These are phyloP conservation scores for Magnusiomyces magnusii DNA, from an alignment of 1,139 yeast species.

Conservation along the genomic window DNA sequence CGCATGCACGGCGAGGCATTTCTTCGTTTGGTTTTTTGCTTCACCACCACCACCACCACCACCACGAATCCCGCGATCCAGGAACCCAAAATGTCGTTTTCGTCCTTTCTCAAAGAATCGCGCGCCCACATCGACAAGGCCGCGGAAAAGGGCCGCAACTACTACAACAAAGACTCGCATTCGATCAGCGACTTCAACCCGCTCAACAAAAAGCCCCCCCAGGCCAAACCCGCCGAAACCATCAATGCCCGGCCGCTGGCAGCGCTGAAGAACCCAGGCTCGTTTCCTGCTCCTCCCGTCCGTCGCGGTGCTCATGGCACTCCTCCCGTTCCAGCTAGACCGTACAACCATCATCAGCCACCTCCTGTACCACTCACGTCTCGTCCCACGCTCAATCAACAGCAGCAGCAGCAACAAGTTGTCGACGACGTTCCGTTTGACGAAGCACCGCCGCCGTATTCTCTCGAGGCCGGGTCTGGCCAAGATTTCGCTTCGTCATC, in stretches of 20 bases:
- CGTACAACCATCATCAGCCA: too few relatives aligned
- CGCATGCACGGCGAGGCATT: too few relatives aligned
- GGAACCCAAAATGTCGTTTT: not conserved
- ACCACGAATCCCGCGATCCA: not conserved
- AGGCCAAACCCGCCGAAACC: not conserved
- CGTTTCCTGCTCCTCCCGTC: constrained; percentile 52
- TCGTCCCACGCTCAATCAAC: too few relatives aligned
- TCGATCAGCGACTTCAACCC: not conserved
- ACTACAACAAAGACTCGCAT: not conserved
- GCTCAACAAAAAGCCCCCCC: not conserved
- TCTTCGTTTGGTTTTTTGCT: too few relatives aligned
- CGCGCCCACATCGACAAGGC: not conserved
- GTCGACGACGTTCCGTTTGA: not conserved
- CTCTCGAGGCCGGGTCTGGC: not conserved
- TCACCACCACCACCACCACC: not conserved
- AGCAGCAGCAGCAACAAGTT: not conserved
- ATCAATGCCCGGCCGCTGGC: constrained; percentile 31
- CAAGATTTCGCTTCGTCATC: not conserved
- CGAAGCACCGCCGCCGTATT: constrained; percentile 5
- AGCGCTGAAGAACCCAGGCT: constrained; percentile 35
- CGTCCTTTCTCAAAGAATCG: not conserved
- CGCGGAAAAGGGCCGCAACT: constrained; percentile 3
- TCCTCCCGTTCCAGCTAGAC: constrained; percentile 27
- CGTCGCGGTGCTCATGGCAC: constrained; percentile 33
- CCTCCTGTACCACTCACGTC: not conserved